Conservation (phyloP, 345 rosid genomes). For the Noccaea bulbosa region DNA sequence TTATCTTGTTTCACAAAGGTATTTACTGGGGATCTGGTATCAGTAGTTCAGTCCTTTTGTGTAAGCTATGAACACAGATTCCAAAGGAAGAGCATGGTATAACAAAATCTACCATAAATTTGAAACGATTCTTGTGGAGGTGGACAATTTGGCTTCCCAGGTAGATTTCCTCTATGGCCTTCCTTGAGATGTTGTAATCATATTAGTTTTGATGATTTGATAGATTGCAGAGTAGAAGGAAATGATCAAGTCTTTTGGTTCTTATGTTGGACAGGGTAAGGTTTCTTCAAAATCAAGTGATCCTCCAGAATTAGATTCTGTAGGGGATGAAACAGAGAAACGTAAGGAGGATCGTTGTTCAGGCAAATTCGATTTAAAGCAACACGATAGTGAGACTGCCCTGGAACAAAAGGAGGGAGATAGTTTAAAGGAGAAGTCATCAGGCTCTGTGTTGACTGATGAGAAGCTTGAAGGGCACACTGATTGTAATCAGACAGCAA, state of each 20-base stretch:
- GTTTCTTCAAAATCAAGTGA: conserved; percentile 28
- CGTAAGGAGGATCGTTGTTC: conserved; percentile 2
- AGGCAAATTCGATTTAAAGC: too few relatives aligned
- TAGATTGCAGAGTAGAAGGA: conserved; percentile 6
- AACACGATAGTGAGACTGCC: too few relatives aligned
- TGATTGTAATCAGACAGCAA: conserved; percentile 30
- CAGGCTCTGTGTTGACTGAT: conserved; percentile 37
- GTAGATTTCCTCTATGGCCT: conserved; percentile 7
- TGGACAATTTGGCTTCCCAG: conserved; percentile 59
- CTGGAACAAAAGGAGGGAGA: background rate
- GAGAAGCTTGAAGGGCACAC: conserved; percentile 30
- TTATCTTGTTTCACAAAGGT: conserved; percentile 13
- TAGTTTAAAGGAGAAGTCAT: conserved; percentile 37
- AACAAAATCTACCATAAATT: conserved; percentile 67
- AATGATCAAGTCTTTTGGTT: conserved; percentile 26
- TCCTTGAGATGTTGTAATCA: background rate
- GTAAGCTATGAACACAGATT: conserved; percentile 56
- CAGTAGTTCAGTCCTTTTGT: conserved; percentile 17
- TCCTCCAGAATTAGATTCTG: conserved; percentile 33
- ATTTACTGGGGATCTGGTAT: conserved; percentile 10
- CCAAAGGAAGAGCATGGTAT: conserved; percentile 63
- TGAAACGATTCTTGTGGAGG: conserved; percentile 65
- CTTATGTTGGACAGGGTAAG: conserved; percentile 44
- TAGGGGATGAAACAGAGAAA: conserved; percentile 28
- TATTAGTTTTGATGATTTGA: background rate